phyloP scores from a whole-genome alignment of 495 filamentous ascomycete genomes.

The Aspergillus nidulans region DNA sequence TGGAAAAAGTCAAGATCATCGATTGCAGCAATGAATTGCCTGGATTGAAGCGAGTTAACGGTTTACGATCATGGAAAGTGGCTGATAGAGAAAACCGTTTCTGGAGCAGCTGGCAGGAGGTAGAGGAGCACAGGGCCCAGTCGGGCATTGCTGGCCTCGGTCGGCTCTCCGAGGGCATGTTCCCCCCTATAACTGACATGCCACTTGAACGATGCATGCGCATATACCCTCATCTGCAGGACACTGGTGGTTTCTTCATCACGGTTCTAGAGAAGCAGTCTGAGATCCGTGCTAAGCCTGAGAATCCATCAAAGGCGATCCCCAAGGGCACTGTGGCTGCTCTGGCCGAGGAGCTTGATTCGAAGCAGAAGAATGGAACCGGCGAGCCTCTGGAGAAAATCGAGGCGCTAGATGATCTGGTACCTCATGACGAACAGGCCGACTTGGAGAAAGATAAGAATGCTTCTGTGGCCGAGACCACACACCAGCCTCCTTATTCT shows the following conservation, averaged over 20 bases:
- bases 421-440: slow-evolving; percentile 31
- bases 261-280: slow-evolving; percentile 84
- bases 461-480: slow-evolving; percentile 38
- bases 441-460: slow-evolving; percentile 39
- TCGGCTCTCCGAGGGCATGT: slow-evolving; percentile 74
- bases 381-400: slow-evolving; percentile 43
- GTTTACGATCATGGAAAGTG: slow-evolving; percentile 75
- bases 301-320: slow-evolving; percentile 58
- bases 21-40: slow-evolving; percentile 76
- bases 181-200: slow-evolving; percentile 64
- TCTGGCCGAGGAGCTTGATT: slow-evolving; percentile 51
- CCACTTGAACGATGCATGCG: slow-evolving; percentile 87
- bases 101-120: slow-evolving; percentile 73
- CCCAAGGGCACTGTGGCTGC: slow-evolving; percentile 49
- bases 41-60: slow-evolving; percentile 66
- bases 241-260: slow-evolving; percentile 97
- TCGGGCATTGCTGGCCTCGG: slow-evolving; percentile 54
- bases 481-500: slow-evolving; percentile 38
- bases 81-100: slow-evolving; percentile 76
- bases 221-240: slow-evolving; percentile 90
- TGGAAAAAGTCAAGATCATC: slow-evolving; percentile 73
- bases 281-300: slow-evolving; percentile 81
- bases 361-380: slow-evolving; percentile 39
- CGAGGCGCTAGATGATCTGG: slow-evolving; percentile 46
- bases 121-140: slow-evolving; percentile 58